Evolutionary conservation across 1,139 yeast genomes (phyloP), one percentile per base, ranked within the genome.

Genomic region (Saccharomycopsis hybrid): DNA sequence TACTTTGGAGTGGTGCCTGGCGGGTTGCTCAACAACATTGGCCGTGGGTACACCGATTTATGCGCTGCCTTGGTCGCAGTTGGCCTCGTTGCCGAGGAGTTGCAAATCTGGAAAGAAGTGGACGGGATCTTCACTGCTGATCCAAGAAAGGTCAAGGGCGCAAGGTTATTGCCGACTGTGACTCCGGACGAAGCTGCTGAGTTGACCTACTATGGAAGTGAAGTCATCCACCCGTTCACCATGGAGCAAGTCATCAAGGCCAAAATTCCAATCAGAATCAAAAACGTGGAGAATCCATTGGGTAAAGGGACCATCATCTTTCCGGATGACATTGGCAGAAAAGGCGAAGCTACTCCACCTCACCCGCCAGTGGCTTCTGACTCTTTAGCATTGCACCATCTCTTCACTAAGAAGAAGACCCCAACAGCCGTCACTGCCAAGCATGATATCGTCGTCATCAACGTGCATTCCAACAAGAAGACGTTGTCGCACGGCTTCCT

Each of bases 171-270:
- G 57, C 80, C 82, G 53, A 79, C 89, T 53, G 96, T 92, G 56
- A 92, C 98, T 0, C 98, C 98, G 2, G 98, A 92, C 63, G 98
- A 92, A 70, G 98, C 98, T 2, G 94, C 97, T 0, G 98, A 92
- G 69, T 77, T 92, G 66, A 92, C 98, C 0, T 92, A 92, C 67
- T 92, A 92, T 63, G 98, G 98, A 35, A 85, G 95, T 4, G 98
- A 92, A 69, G 98, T 92, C 56, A 92, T 92, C 59, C 98, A 92
- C 63, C 98, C 98, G 2, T 92, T 92, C 72, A 92, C 98, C 35
- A 92, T 92, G 98, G 97, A 92, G 68, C 98, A 92, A 70, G 98
- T 90, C 52, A 92, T 92, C 59, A 82, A 83, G 58, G 97, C 97
- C 9, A 86, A 85, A 64, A 92, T 92, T 60, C 98, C 98, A 43